Percentiles rank a stretch among this genome's conserved stretches.
Evolutionary conservation across 2,329 filamentous ascomycete genomes (phyloP).

Genomic region (Cladosporium oxysporum): DNA sequence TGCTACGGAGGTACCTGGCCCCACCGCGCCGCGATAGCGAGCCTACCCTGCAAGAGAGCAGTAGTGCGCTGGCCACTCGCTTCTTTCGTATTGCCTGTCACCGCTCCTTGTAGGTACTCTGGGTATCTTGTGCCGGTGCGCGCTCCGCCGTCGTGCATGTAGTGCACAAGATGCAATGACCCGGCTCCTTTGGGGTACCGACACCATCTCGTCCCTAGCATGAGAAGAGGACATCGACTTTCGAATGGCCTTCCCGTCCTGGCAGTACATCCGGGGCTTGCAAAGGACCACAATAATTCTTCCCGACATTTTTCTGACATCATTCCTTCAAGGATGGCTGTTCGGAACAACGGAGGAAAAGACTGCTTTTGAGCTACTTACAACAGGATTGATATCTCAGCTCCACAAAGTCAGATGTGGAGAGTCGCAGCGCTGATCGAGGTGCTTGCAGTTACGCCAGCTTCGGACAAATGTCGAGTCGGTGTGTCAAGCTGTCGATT

Average conservation of each 20-base stretch:
- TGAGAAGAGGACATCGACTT: neutral
- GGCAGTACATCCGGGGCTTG: conserved; percentile 17
- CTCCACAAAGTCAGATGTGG: conserved; percentile 1
- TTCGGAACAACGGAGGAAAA: neutral
- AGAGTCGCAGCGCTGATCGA: neutral
- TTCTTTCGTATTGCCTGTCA: conserved; percentile 17
- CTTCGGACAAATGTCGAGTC: neutral
- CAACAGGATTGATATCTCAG: neutral
- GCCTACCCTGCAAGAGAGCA: conserved; percentile 13
- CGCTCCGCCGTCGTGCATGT: conserved; percentile 14
- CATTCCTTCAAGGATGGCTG: conserved; percentile 8
- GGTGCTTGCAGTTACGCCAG: neutral
- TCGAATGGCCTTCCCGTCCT: conserved; percentile 10
- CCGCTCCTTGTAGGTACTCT: conserved; percentile 5
- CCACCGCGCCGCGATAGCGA: conserved; percentile 11
- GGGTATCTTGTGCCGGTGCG: conserved; percentile 15
- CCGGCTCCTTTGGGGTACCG: conserved; percentile 5
- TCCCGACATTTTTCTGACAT: conserved; percentile 15
- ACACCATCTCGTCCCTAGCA: neutral
- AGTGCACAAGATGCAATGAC: conserved; percentile 1
- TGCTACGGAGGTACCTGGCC: neutral
- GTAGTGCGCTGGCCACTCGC: conserved; percentile 14
- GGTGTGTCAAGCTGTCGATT: neutral
- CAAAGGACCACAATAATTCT: neutral
- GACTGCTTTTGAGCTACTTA: conserved; percentile 2